phyloP scores from a whole-genome alignment of 352 stramenopile genomes.

The Pythium pyrilobum region DNA sequence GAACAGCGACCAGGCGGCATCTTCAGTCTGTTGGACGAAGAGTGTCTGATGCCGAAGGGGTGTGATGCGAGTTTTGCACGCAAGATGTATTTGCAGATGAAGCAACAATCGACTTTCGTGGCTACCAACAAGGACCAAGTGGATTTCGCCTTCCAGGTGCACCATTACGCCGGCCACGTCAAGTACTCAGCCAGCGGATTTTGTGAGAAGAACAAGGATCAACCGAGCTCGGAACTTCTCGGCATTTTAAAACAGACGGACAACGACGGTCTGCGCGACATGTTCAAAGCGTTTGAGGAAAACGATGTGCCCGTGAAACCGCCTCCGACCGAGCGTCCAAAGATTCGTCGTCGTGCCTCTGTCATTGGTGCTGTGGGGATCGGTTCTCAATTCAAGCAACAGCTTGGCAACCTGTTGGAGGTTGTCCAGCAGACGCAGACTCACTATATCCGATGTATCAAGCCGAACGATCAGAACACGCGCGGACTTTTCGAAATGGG shows the following conservation, averaged over 20 bases:
- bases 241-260: conserved; percentile 57
- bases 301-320: conserved; percentile 24
- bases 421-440: conserved; percentile 94
- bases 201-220: conserved; percentile 87
- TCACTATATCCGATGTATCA: conserved; percentile 99
- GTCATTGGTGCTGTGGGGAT: conserved; percentile 72
- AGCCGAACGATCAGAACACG: conserved; percentile 95
- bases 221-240: conserved; percentile 73
- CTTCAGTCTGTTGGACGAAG: conserved; percentile 81
- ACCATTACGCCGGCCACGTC: conserved; percentile 79
- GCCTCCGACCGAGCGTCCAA: conserved; percentile 29
- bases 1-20: conserved; percentile 72
- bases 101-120: conserved; percentile 51
- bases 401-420: conserved; percentile 90
- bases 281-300: conserved; percentile 72
- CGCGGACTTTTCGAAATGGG: conserved; percentile 84
- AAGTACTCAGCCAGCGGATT: conserved; percentile 73
- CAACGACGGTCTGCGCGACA: conserved; percentile 43
- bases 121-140: conserved; percentile 65
- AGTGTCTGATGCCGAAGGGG: conserved; percentile 77
- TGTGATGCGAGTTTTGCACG: conserved; percentile 67
- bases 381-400: conserved; percentile 91
- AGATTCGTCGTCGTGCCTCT: conserved; percentile 57
- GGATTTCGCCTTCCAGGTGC: conserved; percentile 66
- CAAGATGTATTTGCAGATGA: conserved; percentile 69